Evolutionary conservation across 2,329 filamentous ascomycete genomes (phyloP), one percentile per base, ranked within the genome.

Genomic region (Pseudogymnoascus verrucosus): DNA sequence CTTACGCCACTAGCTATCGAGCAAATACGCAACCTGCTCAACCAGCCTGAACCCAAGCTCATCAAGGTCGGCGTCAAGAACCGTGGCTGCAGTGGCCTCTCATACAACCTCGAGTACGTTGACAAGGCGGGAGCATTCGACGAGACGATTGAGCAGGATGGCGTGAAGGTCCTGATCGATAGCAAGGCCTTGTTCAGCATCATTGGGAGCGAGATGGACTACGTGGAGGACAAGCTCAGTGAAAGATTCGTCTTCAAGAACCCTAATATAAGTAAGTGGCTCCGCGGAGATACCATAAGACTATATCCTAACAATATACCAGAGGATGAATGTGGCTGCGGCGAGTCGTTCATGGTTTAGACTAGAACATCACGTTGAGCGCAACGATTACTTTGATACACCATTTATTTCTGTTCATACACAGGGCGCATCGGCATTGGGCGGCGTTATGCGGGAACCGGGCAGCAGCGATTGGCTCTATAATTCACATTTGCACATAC

Each of bases 191-290:
- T 99, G 60, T 93, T 99, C 75, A 98, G 93, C 76, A 98, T 99
- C 62, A 97, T 99, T 71, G 95, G 95, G 4, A 96, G 90, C 73
- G 93, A 98, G 78, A 99, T 99, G 95, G 95, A 99, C 74, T 99
- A 93, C 93, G 83, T 93, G 10, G 93, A 98, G 77, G 95, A 98
- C 71, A 96, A 96, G 79, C 78, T 99, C 68, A 96, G 89, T 75
- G 85, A 93, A 76, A 83, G 90, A 68, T 99, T 99, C 76, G 87
- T 96, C 61, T 99, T 99, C 78, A 88, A 86, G 74, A 99, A 99
- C 75, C 95, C 95, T 1, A 99, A 99, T 73, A 98, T 98, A 74
- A 99, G 93, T 96, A 79, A 85, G 93, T 87, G 12, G 60, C 60
- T 42, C 21, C 31, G 19, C 61, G 37, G 36, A 28, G 7, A 19